Base-by-base conservation (phyloP, 78 protist species). In the Monosiga brevicollis region DNA sequence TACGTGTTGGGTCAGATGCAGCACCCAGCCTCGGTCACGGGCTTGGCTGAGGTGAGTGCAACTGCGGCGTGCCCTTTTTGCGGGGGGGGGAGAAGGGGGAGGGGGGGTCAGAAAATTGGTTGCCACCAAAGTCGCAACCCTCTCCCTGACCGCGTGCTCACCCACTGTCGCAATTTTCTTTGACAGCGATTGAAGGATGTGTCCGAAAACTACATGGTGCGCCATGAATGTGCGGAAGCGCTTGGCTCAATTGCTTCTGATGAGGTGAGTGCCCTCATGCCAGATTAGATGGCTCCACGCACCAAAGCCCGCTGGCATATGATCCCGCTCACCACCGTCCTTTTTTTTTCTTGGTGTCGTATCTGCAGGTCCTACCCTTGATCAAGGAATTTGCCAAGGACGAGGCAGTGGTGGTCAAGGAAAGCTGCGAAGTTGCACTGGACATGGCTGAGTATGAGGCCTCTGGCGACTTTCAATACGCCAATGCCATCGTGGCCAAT, bases 191-290 rank as follows among this genome's bases (percentile, higher is more conserved):
- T 32, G 10, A 11, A 32, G 42, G 79, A 35, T 38, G 82, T 1
- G 2, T 26, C 22, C 29, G 84, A 78, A 43, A 36, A 70, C 41
- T 36, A 71, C 34, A 85, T 85, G 88, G 88, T 85, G 15, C 79
- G 88, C 22, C 88, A 79, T 62, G 88, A 79, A 55, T 24, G 73
- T 37, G 88, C 88, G 26, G 88, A 85, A 72, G 88, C 88, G 0
- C 83, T 79, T 1, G 88, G 88, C 9, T 79, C 88, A 20, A 42
- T 85, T 25, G 88, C 84, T 0, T 22, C 71, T 1, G 42, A 36
- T 0, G 74, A 55, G 54, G 79, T 49, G 62, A 15, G n/a, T n/a
- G n/a, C n/a, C n/a, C n/a, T 49, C 29, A 49, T 49, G 62, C 15
- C 62, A 49, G 62, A 49, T 15, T 6, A 49, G 6, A 15, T 49